Percentiles rank a stretch among this genome's conserved stretches.
phyloP scores from a whole-genome alignment of 1,284 basidiomycete genomes.

The Cryptococcus depauperatus region DNA sequence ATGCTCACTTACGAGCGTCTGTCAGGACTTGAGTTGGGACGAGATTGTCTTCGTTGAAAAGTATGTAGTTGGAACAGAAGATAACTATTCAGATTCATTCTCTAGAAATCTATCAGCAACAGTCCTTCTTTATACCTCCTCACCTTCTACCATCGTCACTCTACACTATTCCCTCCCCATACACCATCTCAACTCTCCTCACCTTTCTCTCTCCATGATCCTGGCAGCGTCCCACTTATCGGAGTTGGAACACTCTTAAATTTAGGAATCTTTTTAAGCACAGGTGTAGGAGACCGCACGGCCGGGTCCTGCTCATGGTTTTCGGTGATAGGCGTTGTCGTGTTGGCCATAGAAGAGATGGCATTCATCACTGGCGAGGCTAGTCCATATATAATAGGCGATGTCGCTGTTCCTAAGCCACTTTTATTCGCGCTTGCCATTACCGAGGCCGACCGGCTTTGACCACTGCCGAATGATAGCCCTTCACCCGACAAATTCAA shows the following conservation, averaged over 20 bases:
- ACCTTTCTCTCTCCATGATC: too few relatives aligned
- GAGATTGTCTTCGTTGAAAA: too few relatives aligned
- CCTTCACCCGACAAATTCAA: slow-evolving; percentile 2
- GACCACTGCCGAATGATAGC: slow-evolving; percentile 1
- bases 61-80: too few relatives aligned
- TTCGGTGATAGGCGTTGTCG: not conserved
- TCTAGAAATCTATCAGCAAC: not conserved
- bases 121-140: slow-evolving; percentile 1
- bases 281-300: slow-evolving; percentile 15
- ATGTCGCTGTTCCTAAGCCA: slow-evolving; percentile 9
- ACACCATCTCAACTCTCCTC: too few relatives aligned
- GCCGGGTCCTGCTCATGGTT: not conserved
- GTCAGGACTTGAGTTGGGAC: too few relatives aligned
- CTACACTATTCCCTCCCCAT: too few relatives aligned
- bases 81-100: too few relatives aligned
- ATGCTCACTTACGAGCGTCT: too few relatives aligned
- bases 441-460: not conserved
- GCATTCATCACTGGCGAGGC: not conserved
- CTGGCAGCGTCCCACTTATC: slow-evolving; percentile 12
- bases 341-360: not conserved
- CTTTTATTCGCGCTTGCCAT: too few relatives aligned
- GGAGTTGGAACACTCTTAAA: slow-evolving; percentile 27
- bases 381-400: slow-evolving; percentile 1
- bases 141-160: slow-evolving; percentile 7
- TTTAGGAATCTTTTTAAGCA: slow-evolving; percentile 15